Evolutionary conservation across 2,329 filamentous ascomycete genomes (phyloP), one percentile per base, ranked within the genome.

Genomic region (Aspergillus sp.): DNA sequence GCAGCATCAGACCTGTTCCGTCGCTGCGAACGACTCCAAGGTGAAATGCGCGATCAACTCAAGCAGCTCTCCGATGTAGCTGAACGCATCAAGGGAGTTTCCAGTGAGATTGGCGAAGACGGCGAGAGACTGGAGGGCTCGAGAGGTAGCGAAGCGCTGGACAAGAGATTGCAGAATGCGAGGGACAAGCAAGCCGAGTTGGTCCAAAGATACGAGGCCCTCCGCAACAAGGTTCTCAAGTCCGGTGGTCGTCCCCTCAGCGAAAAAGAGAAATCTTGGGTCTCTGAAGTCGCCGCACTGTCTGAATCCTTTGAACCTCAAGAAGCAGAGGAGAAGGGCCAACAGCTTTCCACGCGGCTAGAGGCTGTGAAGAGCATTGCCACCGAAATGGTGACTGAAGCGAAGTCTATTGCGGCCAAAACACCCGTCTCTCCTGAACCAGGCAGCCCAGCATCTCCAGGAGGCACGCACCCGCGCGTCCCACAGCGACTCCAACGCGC

Each of bases 1-100:
- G 77, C 77, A 9, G 77, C 76, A 10, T 76, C 78, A 2, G 77
- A 79, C 57, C 66, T 80, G n/a, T 80, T 80, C 65, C 74, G 76
- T 32, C 73, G 77, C n/a, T 79, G 77, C 55, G 76, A 80, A 49
- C 66, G 76, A 16, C 58, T 80, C 41, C 70, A 71, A 52, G 71
- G 73, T 13, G 78, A 80, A 58, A 72, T 80, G 61, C 64, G 67
- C 11, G 74, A 78, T 42, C 78, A 80, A 58, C 60, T 80, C 23
- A 71, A 69, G 47, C 73, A 75, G 34, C 67, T 78, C 21, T 67
- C 69, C 1, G 75, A 77, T 52, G 66, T 77, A 14, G 74, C 76
- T 2, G 74, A 77, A 38, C 69, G 75, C 7, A 69, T 79, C 54
- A 73, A 75, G 56, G 67, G 68, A 40, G 67, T 78, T 9, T 69